Conservation (phyloP, 2,329 filamentous ascomycete genomes). For the Aspergillus aculeatus region DNA sequence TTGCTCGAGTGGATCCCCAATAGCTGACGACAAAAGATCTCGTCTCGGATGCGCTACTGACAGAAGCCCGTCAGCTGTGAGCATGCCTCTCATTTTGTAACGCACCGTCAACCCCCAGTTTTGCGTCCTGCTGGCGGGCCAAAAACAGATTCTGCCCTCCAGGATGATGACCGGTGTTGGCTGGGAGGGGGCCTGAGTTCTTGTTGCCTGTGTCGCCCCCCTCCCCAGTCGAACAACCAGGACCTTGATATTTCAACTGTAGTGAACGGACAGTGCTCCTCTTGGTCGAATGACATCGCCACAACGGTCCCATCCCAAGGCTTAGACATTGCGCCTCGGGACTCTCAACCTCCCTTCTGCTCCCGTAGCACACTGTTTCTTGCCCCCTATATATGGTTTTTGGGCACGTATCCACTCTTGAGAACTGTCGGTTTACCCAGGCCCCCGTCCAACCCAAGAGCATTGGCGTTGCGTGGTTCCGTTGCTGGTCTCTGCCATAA, state of each 20-base stretch:
- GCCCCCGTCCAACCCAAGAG: constrained; percentile 3
- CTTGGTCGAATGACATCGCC: constrained; percentile 2
- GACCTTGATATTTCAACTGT: background rate
- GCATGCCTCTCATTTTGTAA: background rate
- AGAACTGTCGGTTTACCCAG: constrained; percentile 3
- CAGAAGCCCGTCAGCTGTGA: background rate
- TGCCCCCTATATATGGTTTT: constrained; percentile 8
- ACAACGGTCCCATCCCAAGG: constrained; percentile 1
- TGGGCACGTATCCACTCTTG: constrained; percentile 4
- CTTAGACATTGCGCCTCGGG: background rate
- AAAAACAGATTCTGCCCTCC: background rate
- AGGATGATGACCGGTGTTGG: background rate
- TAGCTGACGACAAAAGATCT: constrained; percentile 7
- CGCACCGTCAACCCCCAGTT: background rate
- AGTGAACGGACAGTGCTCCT: background rate
- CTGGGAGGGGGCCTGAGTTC: background rate
- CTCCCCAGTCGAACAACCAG: background rate
- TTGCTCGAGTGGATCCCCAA: constrained; percentile 2
- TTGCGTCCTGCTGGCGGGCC: constrained; percentile 2
- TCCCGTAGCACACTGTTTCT: background rate
- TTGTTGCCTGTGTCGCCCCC: background rate
- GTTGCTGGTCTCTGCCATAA: background rate
- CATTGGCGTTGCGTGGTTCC: constrained; percentile 3
- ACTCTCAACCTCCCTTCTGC: background rate
- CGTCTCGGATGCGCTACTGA: background rate